Evolutionary conservation across 768 basidiomycete species (phyloP).

Genomic region (Tulasnella sp.): DNA sequence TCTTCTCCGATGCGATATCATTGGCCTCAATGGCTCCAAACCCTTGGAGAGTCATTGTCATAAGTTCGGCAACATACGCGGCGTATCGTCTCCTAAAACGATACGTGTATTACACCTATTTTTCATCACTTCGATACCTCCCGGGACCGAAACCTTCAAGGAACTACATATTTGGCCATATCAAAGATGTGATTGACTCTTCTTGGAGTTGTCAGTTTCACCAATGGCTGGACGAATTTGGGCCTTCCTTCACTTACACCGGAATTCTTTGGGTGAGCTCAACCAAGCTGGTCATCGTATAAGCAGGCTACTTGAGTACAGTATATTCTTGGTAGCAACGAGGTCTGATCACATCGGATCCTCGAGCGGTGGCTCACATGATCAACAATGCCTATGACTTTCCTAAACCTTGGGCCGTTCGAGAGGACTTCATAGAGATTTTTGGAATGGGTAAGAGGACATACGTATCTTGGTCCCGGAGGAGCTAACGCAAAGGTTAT

Average conservation of each 20-base stretch:
- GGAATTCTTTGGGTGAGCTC: conserved; percentile 37
- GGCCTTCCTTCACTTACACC: conserved; percentile 45
- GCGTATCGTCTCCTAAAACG: neutral
- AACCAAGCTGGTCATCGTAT: too few relatives aligned
- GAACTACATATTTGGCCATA: neutral
- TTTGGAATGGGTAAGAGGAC: conserved; percentile 7
- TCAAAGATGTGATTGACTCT: neutral
- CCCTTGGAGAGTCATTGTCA: neutral
- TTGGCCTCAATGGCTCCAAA: neutral
- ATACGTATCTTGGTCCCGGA: too few relatives aligned
- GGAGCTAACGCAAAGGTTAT: neutral
- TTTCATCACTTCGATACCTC: neutral
- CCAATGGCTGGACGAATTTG: conserved; percentile 50
- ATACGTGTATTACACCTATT: neutral
- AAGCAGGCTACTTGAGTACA: too few relatives aligned
- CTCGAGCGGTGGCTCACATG: conserved; percentile 24
- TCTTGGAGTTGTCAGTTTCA: conserved; percentile 36
- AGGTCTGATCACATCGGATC: conserved; percentile 13
- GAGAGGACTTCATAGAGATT: neutral
- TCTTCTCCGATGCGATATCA: neutral
- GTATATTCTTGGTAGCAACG: neutral
- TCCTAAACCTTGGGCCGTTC: conserved; percentile 19
- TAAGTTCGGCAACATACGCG: neutral
- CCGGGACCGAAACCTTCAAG: neutral
- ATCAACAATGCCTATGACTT: conserved; percentile 17